These are phyloP conservation scores for Aspergillus floridensis DNA, from an alignment of 2,329 filamentous ascomycete genomes.

Conservation along the genomic window DNA sequence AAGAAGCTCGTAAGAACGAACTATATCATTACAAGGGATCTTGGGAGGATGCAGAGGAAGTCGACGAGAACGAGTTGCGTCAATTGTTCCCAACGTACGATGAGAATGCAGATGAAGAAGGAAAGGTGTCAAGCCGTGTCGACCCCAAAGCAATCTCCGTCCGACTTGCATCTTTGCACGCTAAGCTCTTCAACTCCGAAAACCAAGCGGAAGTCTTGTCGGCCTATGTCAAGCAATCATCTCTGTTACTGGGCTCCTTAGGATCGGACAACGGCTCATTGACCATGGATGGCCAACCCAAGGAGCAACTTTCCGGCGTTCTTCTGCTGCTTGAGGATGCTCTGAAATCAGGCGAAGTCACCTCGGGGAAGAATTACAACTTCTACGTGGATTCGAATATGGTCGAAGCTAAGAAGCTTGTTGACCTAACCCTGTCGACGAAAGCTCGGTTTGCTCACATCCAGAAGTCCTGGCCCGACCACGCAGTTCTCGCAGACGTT, in stretches of 20 bases:
- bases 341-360: constrained; percentile 48
- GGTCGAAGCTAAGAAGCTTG: constrained; percentile 69
- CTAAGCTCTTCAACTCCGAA: constrained; percentile 39
- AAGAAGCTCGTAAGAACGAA: constrained; percentile 69
- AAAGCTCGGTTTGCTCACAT: constrained; percentile 72
- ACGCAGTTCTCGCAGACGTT: constrained; percentile 80
- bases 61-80: constrained; percentile 70
- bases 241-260: constrained; percentile 34
- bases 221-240: constrained; percentile 36
- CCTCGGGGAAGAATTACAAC: constrained; percentile 62
- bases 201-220: constrained; percentile 31
- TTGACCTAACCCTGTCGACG: constrained; percentile 66
- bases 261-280: constrained; percentile 26
- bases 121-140: constrained; percentile 26
- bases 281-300: constrained; percentile 35
- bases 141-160: constrained; percentile 58
- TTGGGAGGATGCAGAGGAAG: constrained; percentile 71
- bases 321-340: constrained; percentile 65
- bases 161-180: constrained; percentile 61
- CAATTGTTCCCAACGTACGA: constrained; percentile 80
- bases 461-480: constrained; percentile 61
- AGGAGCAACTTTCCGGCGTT: constrained; percentile 63
- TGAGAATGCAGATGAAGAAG: constrained; percentile 47
- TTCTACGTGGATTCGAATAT: constrained; percentile 86
- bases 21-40: constrained; percentile 82